phyloP scores from a whole-genome alignment of 2,329 filamentous ascomycete genomes.

The Huntiella abstrusa region DNA sequence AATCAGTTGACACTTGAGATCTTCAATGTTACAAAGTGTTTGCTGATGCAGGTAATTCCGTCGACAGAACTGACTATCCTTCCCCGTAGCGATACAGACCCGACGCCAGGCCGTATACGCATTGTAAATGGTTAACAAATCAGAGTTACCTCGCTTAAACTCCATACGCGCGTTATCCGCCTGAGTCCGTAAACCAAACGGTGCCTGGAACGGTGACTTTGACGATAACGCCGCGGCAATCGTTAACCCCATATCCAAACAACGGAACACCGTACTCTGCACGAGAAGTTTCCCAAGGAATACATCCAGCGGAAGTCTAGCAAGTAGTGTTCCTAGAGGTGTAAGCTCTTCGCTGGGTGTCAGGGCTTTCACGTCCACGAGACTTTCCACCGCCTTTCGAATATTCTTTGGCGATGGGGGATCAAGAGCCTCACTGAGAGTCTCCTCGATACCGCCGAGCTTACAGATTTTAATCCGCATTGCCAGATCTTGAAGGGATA shows the following conservation, averaged over 20 bases:
- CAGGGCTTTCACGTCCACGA: constrained; percentile 81
- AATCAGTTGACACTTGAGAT: constrained; percentile 81
- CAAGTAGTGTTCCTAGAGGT: constrained; percentile 67
- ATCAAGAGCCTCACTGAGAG: constrained; percentile 71
- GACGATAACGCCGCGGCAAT: constrained; percentile 85
- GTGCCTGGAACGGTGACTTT: constrained; percentile 81
- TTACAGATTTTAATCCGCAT: constrained; percentile 97
- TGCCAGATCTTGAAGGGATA: constrained; percentile 85
- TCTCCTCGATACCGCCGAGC: constrained; percentile 81
- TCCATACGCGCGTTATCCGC: constrained; percentile 60
- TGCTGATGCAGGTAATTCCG: constrained; percentile 89
- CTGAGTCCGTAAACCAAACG: constrained; percentile 66
- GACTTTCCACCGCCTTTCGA: constrained; percentile 72
- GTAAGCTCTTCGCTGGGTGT: constrained; percentile 70
- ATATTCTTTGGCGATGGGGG: constrained; percentile 86
- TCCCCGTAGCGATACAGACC: constrained; percentile 50
- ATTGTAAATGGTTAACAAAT: constrained; percentile 83
- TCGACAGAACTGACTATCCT: constrained; percentile 77
- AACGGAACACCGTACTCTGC: constrained; percentile 70
- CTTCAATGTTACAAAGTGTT: constrained; percentile 79
- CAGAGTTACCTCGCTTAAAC: constrained; percentile 76
- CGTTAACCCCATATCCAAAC: constrained; percentile 77
- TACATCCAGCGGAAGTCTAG: constrained; percentile 77
- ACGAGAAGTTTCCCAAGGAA: constrained; percentile 88
- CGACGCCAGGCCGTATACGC: constrained; percentile 81